Evolutionary conservation across 495 filamentous ascomycete genomes (phyloP).

Genomic region (Choiromyces venosus): DNA sequence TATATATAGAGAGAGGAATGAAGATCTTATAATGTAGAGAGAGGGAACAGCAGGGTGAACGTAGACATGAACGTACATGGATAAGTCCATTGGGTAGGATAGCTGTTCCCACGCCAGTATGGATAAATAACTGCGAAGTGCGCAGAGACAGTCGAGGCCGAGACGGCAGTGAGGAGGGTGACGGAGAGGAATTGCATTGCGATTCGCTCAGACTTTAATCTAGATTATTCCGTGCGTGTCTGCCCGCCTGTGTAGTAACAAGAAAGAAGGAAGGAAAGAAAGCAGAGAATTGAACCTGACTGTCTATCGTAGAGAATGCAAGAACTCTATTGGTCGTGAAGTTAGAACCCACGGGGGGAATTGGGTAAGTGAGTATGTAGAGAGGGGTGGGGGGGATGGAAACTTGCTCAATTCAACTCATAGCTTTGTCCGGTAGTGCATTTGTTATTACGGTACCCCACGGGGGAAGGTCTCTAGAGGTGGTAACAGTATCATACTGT

Average conservation of each 20-base stretch:
- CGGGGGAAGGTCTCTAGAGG: neutral
- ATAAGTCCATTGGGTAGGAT: constrained; percentile 53
- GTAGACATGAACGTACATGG: constrained; percentile 49
- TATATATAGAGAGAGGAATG: neutral
- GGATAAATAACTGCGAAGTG: constrained; percentile 59
- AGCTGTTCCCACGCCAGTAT: constrained; percentile 53
- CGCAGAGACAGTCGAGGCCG: constrained; percentile 49
- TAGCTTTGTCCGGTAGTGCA: neutral
- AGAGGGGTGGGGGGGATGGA: constrained; percentile 25
- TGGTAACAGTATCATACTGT: too few relatives aligned
- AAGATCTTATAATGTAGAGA: too few relatives aligned
- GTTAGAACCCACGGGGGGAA: neutral
- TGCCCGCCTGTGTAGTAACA: neutral
- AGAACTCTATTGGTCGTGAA: neutral
- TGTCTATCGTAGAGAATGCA: neutral
- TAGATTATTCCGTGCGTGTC: neutral
- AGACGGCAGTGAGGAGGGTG: constrained; percentile 41
- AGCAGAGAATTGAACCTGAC: neutral
- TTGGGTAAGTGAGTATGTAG: constrained; percentile 9
- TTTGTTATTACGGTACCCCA: constrained; percentile 10
- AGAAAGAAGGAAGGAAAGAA: neutral
- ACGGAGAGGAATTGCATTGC: constrained; percentile 27
- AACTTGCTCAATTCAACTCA: constrained; percentile 32
- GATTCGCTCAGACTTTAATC: neutral
- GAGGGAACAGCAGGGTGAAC: too few relatives aligned